Base-by-base conservation (phyloP, 768 basidiomycete genomes). In the Melanogaster broomeanus region DNA sequence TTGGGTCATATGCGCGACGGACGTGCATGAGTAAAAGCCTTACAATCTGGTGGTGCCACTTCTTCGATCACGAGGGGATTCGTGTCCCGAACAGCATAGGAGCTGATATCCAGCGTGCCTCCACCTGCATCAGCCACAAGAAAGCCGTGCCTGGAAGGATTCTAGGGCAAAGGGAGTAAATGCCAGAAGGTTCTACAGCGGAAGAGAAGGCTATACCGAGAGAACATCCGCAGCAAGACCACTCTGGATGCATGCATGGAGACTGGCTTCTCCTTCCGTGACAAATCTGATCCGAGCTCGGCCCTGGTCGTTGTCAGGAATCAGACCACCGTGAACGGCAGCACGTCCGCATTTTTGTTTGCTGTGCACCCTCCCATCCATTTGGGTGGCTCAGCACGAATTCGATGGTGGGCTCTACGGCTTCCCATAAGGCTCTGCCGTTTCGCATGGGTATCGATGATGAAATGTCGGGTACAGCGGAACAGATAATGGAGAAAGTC, bases 391-490 rank as follows among this genome's bases (percentile, higher is more conserved):
- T 85, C 33, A 90, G 71, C 4, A 91, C 87, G 54, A 90, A 81
- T 61, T 90, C 85, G 41, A 88, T 78, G 61, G 85, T 77, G 40
- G 77, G 62, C 61, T 89, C 87, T 24, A 90, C 81, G 4, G 82
- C 76, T n/a, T 78, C 79, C 86, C 88, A 90, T 1, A 90, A 68
- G 19, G 77, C 72, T 19, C 72, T 70, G 0, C 88, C 88, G 53
- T 86, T 85, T n/a, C n/a, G 87, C 88, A 60, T 91, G 87, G n/a
- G 88, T 90, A 56, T 90, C 87, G 52, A 75, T 77, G 68, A 91
- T 88, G 67, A 90, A 90, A 34, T 75, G 82, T 42, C 80, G 80
- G 6, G 88, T 89, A 68, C 88, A 91, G 45, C 71, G 74, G 67
- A 83, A 89, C 44, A 90, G 76, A 68, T 90, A 91, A 12, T 77